phyloP scores from a whole-genome alignment of 352 stramenopile genomes.

The Pythium rishiriense region DNA sequence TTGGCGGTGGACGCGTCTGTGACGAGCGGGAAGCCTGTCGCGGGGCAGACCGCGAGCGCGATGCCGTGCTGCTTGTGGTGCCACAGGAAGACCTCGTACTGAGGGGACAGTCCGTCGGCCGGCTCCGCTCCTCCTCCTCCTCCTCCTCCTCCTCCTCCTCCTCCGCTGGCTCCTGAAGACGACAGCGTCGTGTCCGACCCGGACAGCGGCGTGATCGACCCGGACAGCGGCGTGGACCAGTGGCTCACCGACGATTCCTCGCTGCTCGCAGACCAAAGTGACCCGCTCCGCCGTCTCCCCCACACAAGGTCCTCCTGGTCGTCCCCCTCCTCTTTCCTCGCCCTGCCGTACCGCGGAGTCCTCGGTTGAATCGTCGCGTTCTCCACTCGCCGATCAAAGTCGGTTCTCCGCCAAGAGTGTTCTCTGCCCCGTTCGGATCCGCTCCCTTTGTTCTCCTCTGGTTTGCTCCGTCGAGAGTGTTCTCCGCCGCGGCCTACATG shows the following conservation, averaged over 20 bases:
- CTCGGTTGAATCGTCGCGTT: constrained; percentile 12
- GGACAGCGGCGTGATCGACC: constrained; percentile 16
- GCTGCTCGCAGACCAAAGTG: constrained; percentile 3
- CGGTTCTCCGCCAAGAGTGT: background rate
- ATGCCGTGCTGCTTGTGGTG: constrained; percentile 50
- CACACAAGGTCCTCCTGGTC: constrained; percentile 11
- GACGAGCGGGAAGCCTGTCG: constrained; percentile 53
- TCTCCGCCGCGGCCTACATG: constrained; percentile 7
- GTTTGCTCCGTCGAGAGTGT: background rate
- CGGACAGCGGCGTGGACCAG: background rate
- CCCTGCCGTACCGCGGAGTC: background rate
- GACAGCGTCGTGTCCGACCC: constrained; percentile 4
- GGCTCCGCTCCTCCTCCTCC: constrained; percentile 3
- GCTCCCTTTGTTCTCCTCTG: background rate
- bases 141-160: constrained; percentile 7
- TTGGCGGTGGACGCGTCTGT: constrained; percentile 41
- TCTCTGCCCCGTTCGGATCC: too few species aligned
- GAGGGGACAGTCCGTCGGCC: background rate
- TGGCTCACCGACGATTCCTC: background rate
- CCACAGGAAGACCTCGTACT: constrained; percentile 68
- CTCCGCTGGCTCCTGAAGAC: background rate
- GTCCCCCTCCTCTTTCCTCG: background rate
- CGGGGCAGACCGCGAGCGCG: constrained; percentile 36
- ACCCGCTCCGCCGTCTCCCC: constrained; percentile 3
- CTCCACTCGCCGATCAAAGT: constrained; percentile 2